A percentile compares a stretch with the other conserved stretches of the same genome.
phyloP scores from a whole-genome alignment of 768 basidiomycete genomes.

The Psilocybe azurescens region DNA sequence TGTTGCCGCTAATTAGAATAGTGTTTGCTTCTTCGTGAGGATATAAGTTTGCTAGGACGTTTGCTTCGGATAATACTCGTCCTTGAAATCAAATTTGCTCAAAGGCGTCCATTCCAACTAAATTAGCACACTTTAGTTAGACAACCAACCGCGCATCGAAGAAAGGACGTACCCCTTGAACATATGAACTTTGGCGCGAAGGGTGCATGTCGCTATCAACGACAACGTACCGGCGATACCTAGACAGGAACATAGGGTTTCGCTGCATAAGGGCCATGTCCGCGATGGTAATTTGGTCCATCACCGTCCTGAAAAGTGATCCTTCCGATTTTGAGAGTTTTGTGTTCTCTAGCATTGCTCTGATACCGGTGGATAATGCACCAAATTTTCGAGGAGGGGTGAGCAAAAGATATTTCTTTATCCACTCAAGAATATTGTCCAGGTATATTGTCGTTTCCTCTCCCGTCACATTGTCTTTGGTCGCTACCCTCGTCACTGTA shows the following conservation, averaged over 20 bases:
- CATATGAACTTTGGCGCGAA: conserved; percentile 1
- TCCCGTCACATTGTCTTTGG: conserved; percentile 8
- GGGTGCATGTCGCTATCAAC: conserved; percentile 44
- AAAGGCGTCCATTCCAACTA: conserved; percentile 64
- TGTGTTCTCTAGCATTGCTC: conserved; percentile 38
- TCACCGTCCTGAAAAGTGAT: conserved; percentile 37
- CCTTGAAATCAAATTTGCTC: conserved; percentile 58
- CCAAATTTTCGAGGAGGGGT: conserved; percentile 38
- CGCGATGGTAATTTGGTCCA: conserved; percentile 51
- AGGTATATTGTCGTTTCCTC: neutral
- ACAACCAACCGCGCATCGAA: neutral
- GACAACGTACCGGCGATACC: conserved; percentile 71
- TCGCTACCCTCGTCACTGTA: conserved; percentile 22
- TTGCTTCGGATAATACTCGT: conserved; percentile 51
- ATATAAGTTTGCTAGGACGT: conserved; percentile 1
- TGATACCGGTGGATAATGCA: conserved; percentile 49
- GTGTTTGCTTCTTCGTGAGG: neutral
- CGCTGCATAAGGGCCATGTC: conserved; percentile 60
- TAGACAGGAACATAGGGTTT: conserved; percentile 66
- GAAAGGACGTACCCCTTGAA: conserved; percentile 51
- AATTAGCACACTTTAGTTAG: conserved; percentile 8
- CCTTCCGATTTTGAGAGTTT: conserved; percentile 19
- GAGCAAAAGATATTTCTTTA: conserved; percentile 37
- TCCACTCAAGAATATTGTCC: conserved; percentile 35
- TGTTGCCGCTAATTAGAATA: neutral